Evolutionary conservation across 2,329 filamentous ascomycete genomes (phyloP), one percentile per base, ranked within the genome.

Genomic region (Fusarium virguliforme): DNA sequence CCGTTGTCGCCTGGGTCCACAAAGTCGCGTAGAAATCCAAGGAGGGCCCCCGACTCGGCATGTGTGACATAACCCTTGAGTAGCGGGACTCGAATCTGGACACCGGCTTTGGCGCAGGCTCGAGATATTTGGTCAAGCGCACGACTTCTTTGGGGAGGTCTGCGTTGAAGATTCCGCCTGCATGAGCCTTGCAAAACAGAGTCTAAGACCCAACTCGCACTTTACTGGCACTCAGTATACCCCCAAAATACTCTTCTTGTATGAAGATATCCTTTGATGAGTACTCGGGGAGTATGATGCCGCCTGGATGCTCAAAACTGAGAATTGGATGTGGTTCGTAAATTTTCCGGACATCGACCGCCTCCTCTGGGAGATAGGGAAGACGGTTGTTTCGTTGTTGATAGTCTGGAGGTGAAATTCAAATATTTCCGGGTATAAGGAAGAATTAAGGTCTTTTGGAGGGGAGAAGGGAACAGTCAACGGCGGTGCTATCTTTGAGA

Each of bases 401-500:
- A 46, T 28, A n/a, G 41, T 7, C 8, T 46, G 41, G 6, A 46
- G 24, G 5, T 24, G 41, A 5, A 28, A 46, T 22, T 46, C 24
- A 8, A 10, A 46, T 26, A 9, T 7, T 46, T 28, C 26, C 24
- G 13, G 41, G 15, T 46, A 46, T 22, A 46, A 24, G 13, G 24
- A 1, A 28, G 24, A 46, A 28, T n/a, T 22, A 5, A 46, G 41
- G 41, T 46, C 41, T n/a, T 13, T 28, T 15, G 24, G 24, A 10
- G 24, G 41, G 7, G 28, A 28, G 41, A n/a, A 46, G 41, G 41
- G 41, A 46, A 46, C 41, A 22, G 41, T 46, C 13, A 46, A 46
- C 3, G 41, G 41, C 8, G 41, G 41, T 8, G 24, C 41, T 4
- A 46, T n/a, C 41, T 46, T 9, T 1, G 41, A 22, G 3, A 46